These are phyloP conservation scores for Mycosarcoma maydis DNA, from an alignment of 1,284 basidiomycete genomes.

Conservation along the genomic window DNA sequence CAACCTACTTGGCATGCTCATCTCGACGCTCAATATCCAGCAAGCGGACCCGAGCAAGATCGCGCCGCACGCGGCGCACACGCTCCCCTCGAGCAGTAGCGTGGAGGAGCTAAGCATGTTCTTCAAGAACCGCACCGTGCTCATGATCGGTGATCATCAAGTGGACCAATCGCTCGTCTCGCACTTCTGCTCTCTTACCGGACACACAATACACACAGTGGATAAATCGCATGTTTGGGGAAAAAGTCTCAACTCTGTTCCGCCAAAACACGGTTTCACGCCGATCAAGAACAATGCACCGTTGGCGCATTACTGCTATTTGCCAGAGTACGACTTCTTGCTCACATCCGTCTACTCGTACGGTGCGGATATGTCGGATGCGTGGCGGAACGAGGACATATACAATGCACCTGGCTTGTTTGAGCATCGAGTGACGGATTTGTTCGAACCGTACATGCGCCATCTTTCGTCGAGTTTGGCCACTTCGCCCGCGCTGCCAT, in stretches of 20 bases:
- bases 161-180: constrained; percentile 67
- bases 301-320: constrained; percentile 67
- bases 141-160: constrained; percentile 67
- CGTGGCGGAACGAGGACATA: constrained; percentile 62
- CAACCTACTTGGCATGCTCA: constrained; percentile 37
- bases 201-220: constrained; percentile 61
- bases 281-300: constrained; percentile 56
- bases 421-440: constrained; percentile 66
- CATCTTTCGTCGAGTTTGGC: constrained; percentile 19
- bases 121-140: constrained; percentile 66
- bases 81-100: constrained; percentile 7
- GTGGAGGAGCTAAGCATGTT: constrained; percentile 51
- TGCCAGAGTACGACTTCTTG: constrained; percentile 67
- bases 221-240: constrained; percentile 64
- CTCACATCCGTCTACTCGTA: constrained; percentile 67
- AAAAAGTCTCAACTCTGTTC: constrained; percentile 43
- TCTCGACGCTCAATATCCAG: constrained; percentile 34
- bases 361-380: constrained; percentile 66
- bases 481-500: constrained; percentile 38
- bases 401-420: constrained; percentile 66
- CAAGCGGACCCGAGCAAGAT: constrained; percentile 30
- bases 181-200: constrained; percentile 67
- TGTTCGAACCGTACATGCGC: constrained; percentile 62
- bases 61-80: constrained; percentile 27
- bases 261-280: constrained; percentile 42